phyloP scores from a whole-genome alignment of 306 rosid genomes.

The Trifolium fragiferum region DNA sequence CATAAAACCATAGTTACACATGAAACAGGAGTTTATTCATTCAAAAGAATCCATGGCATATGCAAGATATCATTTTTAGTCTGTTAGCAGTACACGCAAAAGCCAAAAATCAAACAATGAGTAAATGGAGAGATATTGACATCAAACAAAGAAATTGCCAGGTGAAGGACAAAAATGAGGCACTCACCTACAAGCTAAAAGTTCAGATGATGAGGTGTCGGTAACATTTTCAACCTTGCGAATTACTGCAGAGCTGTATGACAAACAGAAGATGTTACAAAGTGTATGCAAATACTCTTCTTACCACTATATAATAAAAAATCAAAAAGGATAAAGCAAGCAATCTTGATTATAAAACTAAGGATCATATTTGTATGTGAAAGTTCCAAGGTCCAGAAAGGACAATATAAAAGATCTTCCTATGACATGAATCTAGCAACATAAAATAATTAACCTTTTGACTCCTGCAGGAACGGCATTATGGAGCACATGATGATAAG shows the following conservation, averaged over 20 bases:
- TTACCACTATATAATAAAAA: constrained; percentile 11
- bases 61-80: constrained; percentile 6
- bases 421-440: constrained; percentile 27
- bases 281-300: constrained; percentile 3
- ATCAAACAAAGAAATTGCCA: constrained; percentile 8
- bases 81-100: background rate
- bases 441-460: constrained; percentile 65
- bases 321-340: constrained; percentile 5
- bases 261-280: constrained; percentile 39
- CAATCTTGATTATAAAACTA: constrained; percentile 3
- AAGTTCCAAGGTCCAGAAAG: constrained; percentile 16
- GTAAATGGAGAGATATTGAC: background rate
- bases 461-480: constrained; percentile 80
- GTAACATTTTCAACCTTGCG: constrained; percentile 72
- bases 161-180: background rate
- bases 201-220: constrained; percentile 67
- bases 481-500: constrained; percentile 80
- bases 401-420: background rate
- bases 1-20: constrained; percentile 16
- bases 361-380: constrained; percentile 2
- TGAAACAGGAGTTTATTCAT: background rate
- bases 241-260: constrained; percentile 75
- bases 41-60: background rate
- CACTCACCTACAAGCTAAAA: constrained; percentile 77
- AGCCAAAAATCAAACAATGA: constrained; percentile 7